Evolutionary conservation across 1,284 basidiomycete genomes (phyloP).

Genomic region (Moesziomyces sp.): DNA sequence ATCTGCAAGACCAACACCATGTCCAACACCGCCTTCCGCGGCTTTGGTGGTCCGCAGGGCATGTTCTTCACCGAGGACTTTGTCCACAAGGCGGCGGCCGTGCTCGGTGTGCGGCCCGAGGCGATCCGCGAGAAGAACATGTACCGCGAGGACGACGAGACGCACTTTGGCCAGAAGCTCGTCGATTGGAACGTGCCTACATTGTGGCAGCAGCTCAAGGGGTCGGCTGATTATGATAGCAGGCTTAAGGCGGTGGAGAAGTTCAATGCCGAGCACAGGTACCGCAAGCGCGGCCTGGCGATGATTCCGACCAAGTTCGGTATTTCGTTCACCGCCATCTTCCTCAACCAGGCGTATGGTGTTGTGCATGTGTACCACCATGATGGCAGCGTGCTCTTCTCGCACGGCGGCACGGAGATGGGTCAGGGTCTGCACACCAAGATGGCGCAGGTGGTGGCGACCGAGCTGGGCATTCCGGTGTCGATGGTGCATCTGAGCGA

Average conservation of each 20-base stretch:
- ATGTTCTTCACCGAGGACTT: constrained; percentile 66
- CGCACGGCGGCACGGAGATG: constrained; percentile 67
- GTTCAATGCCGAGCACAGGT: constrained; percentile 66
- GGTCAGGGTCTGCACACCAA: constrained; percentile 66
- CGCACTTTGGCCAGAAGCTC: constrained; percentile 66
- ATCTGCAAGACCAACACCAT: constrained; percentile 68
- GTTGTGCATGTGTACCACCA: constrained; percentile 67
- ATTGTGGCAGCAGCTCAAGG: constrained; percentile 59
- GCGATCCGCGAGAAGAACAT: constrained; percentile 65
- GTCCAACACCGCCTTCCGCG: constrained; percentile 68
- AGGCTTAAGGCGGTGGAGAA: constrained; percentile 59
- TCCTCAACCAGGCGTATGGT: constrained; percentile 67
- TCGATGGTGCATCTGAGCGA: constrained; percentile 58
- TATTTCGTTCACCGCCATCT: constrained; percentile 65
- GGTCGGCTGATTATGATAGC: constrained; percentile 55
- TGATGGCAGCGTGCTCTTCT: constrained; percentile 61
- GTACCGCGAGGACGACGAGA: constrained; percentile 66
- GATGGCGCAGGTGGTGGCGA: constrained; percentile 67
- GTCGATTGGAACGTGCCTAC: constrained; percentile 68
- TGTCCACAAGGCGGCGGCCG: constrained; percentile 64
- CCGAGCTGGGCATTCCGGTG: constrained; percentile 64
- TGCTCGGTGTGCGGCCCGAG: constrained; percentile 65
- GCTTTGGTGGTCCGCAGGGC: constrained; percentile 68
- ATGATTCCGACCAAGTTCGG: constrained; percentile 68
- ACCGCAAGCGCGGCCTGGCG: constrained; percentile 66